Percentiles rank a stretch among this genome's conserved stretches.
phyloP scores from a whole-genome alignment of 2,329 filamentous ascomycete species.

The Bipolaris cookei region DNA sequence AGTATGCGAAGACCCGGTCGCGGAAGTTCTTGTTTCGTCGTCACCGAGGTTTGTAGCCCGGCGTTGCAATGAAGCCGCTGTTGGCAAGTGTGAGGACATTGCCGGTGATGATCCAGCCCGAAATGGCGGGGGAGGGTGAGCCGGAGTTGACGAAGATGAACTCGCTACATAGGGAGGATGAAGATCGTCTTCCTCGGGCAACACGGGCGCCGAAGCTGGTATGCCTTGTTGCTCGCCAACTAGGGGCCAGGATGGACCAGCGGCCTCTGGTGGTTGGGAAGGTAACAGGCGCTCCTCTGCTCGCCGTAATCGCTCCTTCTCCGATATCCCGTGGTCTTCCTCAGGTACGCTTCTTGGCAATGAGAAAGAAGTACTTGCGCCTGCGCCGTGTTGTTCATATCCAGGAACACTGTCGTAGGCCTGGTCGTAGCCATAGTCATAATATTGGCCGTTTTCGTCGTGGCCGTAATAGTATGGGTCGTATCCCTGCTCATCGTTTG shows the following conservation, averaged over 20 bases:
- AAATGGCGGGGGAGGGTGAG: constrained; percentile 38
- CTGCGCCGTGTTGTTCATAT: constrained; percentile 37
- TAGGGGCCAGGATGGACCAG: constrained; percentile 52
- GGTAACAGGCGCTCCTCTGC: constrained; percentile 82
- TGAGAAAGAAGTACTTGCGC: constrained; percentile 55
- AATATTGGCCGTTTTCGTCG: constrained; percentile 41
- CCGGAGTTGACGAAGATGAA: constrained; percentile 28
- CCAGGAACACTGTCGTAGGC: constrained; percentile 39
- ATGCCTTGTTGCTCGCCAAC: constrained; percentile 43
- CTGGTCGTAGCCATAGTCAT: constrained; percentile 43
- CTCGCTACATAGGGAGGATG: constrained; percentile 30
- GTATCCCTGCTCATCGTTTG: constrained; percentile 27
- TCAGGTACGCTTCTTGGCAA: constrained; percentile 61
- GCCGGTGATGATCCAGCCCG: constrained; percentile 22
- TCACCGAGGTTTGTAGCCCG: constrained; percentile 18
- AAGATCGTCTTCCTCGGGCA: constrained; percentile 44
- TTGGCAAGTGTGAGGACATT: constrained; percentile 14
- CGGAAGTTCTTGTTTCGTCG: constrained; percentile 23
- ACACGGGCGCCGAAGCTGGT: constrained; percentile 45
- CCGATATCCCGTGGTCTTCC: constrained; percentile 69
- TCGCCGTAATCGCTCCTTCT: constrained; percentile 79
- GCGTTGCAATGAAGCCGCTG: constrained; percentile 22
- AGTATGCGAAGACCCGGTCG: constrained; percentile 34
- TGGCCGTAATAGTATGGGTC: constrained; percentile 41
- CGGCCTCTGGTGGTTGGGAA: constrained; percentile 70